Evolutionary conservation across 495 filamentous ascomycete genomes (phyloP), one percentile per base, ranked within the genome.

Genomic region (Aspergillus hancockii): DNA sequence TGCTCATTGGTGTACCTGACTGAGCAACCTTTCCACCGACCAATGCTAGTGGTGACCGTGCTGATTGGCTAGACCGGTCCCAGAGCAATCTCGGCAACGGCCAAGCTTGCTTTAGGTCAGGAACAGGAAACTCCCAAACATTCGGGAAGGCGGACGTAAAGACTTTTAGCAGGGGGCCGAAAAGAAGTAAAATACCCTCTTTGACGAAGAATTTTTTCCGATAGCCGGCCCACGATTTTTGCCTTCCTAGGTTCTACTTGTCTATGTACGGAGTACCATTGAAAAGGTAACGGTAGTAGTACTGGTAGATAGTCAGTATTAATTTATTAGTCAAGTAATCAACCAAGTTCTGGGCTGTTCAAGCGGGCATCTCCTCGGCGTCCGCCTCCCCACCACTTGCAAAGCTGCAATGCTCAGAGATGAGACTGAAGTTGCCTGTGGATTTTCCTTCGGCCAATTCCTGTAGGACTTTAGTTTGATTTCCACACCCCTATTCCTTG

Each of bases 71-170:
- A 55, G 62, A 16, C 60, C 43, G 10, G 50, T 19, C 47, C 50
- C 28, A 36, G 45, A 32, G 57, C 55, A 67, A 62, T 64, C 64
- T 68, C 58, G 65, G 65, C 36, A 57, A 62, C 23, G 56, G 62
- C 57, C 62, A 62, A 62, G 61, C 57, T 52, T 32, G 58, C 51
- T 25, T 59, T 64, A 28, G 25, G 25, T 28, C 67, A 70, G 67
- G 67, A 70, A 70, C 67, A 70, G 67, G 63, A 70, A 67, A 63
- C 16, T 50, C 19, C 54, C 50, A 65, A 68, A 68, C 63, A 68
- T 53, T 54, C 54, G 23, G 23, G 16, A 40, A 40, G 16, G 16
- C 10, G 43, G 10, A 23, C 3, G 19, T 8, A 19, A 47, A 47
- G 43, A 21, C 19, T 41, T 16, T 14, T 36, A 36, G 30, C 13